Evolutionary conservation across 768 basidiomycete species (phyloP).

Genomic region (Gautieria morchelliformis): DNA sequence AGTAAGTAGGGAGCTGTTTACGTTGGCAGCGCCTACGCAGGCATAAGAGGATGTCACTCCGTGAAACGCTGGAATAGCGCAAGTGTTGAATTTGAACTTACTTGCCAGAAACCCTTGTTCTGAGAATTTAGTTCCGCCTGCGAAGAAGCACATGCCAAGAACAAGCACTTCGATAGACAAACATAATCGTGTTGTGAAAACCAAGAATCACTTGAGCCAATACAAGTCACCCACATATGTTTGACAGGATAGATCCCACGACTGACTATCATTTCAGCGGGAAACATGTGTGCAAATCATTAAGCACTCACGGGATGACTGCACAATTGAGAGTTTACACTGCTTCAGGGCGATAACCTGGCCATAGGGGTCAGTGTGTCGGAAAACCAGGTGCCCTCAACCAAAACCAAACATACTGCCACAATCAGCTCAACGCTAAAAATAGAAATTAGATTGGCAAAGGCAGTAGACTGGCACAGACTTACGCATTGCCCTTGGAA

Average conservation of each 20-base stretch:
- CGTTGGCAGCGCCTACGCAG: constrained; percentile 55
- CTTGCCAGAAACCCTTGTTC: constrained; percentile 73
- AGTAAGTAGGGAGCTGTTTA: constrained; percentile 67
- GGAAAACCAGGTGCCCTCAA: constrained; percentile 4
- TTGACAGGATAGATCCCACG: constrained; percentile 75
- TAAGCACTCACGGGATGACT: constrained; percentile 52
- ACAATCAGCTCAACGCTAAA: constrained; percentile 52
- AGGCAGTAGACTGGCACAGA: neutral
- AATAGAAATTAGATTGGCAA: neutral
- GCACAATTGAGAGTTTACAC: constrained; percentile 74
- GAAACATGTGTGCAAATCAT: constrained; percentile 7
- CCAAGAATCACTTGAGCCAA: too few species aligned
- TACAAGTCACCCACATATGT: constrained; percentile 48
- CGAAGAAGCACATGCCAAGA: constrained; percentile 87
- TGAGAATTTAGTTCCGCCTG: constrained; percentile 66
- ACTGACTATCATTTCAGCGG: constrained; percentile 32
- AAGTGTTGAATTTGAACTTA: constrained; percentile 25
- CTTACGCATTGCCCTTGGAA: constrained; percentile 21
- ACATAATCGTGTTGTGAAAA: constrained; percentile 8
- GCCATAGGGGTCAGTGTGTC: neutral
- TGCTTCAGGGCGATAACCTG: constrained; percentile 75
- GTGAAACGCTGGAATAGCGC: neutral
- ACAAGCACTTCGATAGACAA: constrained; percentile 47
- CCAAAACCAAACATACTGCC: constrained; percentile 37
- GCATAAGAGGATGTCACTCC: neutral